Conservation (phyloP, 495 filamentous ascomycete species). For the Mytilinidion resinicola region DNA sequence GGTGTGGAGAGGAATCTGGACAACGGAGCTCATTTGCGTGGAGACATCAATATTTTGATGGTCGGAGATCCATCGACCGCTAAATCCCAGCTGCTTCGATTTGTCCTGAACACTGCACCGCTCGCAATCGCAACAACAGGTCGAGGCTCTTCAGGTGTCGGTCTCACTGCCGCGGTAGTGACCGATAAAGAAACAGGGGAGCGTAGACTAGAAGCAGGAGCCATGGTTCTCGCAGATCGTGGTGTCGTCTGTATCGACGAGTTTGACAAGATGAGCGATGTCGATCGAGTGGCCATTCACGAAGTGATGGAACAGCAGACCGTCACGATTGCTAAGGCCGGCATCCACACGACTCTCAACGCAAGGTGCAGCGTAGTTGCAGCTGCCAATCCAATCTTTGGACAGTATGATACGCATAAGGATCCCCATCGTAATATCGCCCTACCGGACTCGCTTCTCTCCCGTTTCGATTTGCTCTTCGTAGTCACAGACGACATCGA, state of each 20-base stretch:
- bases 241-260: slow-evolving; percentile 99
- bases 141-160: slow-evolving; percentile 93
- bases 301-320: slow-evolving; percentile 99
- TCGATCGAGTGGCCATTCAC: slow-evolving; percentile 97
- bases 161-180: slow-evolving; percentile 95
- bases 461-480: slow-evolving; percentile 98
- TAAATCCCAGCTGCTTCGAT: slow-evolving; percentile 94
- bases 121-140: slow-evolving; percentile 96
- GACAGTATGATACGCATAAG: slow-evolving; percentile 97
- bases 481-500: slow-evolving; percentile 98
- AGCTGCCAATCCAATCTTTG: slow-evolving; percentile 95
- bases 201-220: slow-evolving; percentile 88
- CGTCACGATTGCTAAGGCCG: slow-evolving; percentile 97
- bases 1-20: slow-evolving; percentile 99
- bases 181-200: slow-evolving; percentile 97
- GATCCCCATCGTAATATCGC: slow-evolving; percentile 98
- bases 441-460: slow-evolving; percentile 91
- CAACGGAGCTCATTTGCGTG: slow-evolving; percentile 94
- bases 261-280: slow-evolving; percentile 99
- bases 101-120: slow-evolving; percentile 95
- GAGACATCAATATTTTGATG: slow-evolving; percentile 99
- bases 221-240: slow-evolving; percentile 96
- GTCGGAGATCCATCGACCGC: slow-evolving; percentile 98
- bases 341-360: slow-evolving; percentile 96
- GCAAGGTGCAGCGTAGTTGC: slow-evolving; percentile 95